These are phyloP conservation scores for Aureobasidium sp. DNA, from an alignment of 2,329 filamentous ascomycete species.

Conservation along the genomic window DNA sequence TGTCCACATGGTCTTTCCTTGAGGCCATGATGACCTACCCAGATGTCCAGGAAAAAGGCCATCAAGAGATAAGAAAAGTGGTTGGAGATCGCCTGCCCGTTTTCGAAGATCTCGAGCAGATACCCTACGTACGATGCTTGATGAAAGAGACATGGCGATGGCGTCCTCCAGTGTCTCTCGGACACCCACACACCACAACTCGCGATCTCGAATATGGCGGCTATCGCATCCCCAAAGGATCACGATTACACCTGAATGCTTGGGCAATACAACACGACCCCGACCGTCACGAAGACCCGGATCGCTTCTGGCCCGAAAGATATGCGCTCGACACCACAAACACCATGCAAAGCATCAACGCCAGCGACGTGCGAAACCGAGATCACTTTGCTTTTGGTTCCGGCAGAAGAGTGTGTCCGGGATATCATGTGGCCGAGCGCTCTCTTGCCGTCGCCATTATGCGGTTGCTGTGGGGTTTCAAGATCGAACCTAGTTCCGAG, in stretches of 20 bases:
- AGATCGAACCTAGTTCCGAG: conserved; percentile 18
- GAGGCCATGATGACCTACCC: conserved; percentile 26
- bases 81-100: conserved; percentile 24
- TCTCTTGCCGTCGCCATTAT: conserved; percentile 32
- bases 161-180: conserved; percentile 44
- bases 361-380: conserved; percentile 27
- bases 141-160: conserved; percentile 53
- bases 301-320: conserved; percentile 27
- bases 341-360: conserved; percentile 29
- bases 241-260: conserved; percentile 28
- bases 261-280: conserved; percentile 30
- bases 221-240: conserved; percentile 33
- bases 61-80: conserved; percentile 28
- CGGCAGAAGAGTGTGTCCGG: conserved; percentile 31
- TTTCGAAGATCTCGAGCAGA: conserved; percentile 30
- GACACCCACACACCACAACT: conserved; percentile 30
- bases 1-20: conserved; percentile 9
- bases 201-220: conserved; percentile 34
- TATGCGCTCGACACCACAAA: conserved; percentile 21
- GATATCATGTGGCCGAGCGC: conserved; percentile 32
- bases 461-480: conserved; percentile 32
- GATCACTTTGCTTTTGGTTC: conserved; percentile 34
- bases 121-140: conserved; percentile 49
- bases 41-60: conserved; percentile 27
- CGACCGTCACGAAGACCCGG: conserved; percentile 24